Evolutionary conservation across 139 green algal species (phyloP).

Genomic region (Coelastrella sp.): DNA sequence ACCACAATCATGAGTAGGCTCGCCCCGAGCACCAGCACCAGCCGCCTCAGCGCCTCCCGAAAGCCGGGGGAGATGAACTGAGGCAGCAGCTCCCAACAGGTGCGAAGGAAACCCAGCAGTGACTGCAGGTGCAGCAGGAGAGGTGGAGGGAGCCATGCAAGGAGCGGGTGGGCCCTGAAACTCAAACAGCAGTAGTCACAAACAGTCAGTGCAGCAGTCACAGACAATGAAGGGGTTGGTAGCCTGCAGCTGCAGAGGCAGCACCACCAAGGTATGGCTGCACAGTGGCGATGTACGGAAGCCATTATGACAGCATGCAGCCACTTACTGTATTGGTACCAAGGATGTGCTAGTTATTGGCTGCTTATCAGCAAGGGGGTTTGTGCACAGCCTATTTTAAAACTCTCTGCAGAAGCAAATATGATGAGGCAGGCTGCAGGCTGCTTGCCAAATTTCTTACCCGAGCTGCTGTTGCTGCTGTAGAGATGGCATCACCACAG

Average conservation of each 20-base stretch:
- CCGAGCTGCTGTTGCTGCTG: background rate
- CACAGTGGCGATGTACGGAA: background rate
- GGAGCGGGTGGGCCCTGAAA: background rate
- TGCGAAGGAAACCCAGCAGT: conserved; percentile 9
- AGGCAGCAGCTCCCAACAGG: conserved; percentile 36
- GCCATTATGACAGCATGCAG: too few species aligned
- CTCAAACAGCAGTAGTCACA: background rate
- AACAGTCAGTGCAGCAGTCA: background rate
- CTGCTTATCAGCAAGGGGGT: too few species aligned
- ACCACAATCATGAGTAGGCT: conserved; percentile 41
- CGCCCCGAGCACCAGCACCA: conserved; percentile 43
- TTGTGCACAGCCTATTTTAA: too few species aligned
- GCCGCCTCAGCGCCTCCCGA: conserved; percentile 9
- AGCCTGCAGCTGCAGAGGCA: background rate
- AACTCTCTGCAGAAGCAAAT: too few species aligned
- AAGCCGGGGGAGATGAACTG: conserved; percentile 29
- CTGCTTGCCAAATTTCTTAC: background rate
- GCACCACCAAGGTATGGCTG: background rate
- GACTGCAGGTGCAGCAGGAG: background rate
- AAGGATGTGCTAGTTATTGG: too few species aligned
- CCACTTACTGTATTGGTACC: too few species aligned
- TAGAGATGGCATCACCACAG: background rate
- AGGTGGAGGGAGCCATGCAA: conserved; percentile 7
- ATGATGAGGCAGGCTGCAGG: too few species aligned
- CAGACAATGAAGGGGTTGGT: background rate